Evolutionary conservation across 441 rosid genomes (phyloP), one percentile per base, ranked within the genome.

Genomic region (Geranium incanum): DNA sequence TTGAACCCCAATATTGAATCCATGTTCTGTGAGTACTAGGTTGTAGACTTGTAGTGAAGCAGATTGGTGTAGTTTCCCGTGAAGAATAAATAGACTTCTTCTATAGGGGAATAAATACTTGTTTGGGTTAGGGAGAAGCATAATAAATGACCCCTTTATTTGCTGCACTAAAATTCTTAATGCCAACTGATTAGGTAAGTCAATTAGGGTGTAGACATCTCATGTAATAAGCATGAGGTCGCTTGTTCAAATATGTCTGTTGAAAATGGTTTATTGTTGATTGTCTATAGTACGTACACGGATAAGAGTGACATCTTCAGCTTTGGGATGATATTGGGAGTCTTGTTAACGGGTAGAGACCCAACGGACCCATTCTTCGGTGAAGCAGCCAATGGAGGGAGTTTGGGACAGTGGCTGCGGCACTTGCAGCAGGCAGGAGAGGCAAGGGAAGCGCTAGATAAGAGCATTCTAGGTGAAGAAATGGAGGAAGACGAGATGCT

Each of bases 401-500:
- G 88, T 79, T 81, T 92, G 74, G 93, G 87, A 28, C 82, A 83
- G 68, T 95, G 99, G 99, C 90, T 95, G 38, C 84, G 84, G 70
- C 94, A 90, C 75, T 84, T 95, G 78, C 94, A 92, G 75, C 94
- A 92, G 39, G 88, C 87, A 0, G 97, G 96, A 50, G 97, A 94
- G 74, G 99, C 88, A 37, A 71, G 82, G 38, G 97, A 90, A 81
- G 95, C 93, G 11, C 81, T 95, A 39, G 99, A 95, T 73, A 86
- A 86, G 84, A 88, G 87, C 66, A 83, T 95, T 71, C 81, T 95
- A 0, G 97, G 97, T 38, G 96, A 89, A 79, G 97, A 95, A 81
- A 88, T 80, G 19, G 93, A 90, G 86, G 97, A 95, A 83, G 97
- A 95, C 8, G 93, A 92, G 85, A 95, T 95, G 97, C 81, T 92